A percentile compares a stretch with the other conserved stretches of the same genome.
phyloP scores from a whole-genome alignment of 257 asterid species.

The Misopates orontium region DNA sequence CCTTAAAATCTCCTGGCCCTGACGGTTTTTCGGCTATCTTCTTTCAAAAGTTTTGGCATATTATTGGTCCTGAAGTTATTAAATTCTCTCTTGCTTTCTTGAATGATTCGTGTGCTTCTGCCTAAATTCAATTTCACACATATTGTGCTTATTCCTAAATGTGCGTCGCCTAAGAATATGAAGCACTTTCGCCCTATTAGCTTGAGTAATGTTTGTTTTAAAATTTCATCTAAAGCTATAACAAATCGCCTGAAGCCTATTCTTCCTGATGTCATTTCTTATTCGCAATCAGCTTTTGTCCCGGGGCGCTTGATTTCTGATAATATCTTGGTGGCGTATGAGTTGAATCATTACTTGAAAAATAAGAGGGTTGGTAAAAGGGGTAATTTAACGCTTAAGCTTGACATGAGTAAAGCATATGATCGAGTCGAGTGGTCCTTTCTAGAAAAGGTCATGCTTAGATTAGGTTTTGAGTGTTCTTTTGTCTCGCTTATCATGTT shows the following conservation, averaged over 20 bases:
- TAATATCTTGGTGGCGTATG: background rate
- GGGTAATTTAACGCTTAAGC: background rate
- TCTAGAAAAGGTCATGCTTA: background rate
- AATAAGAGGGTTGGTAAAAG: background rate
- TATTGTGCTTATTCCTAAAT: background rate
- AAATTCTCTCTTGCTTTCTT: background rate
- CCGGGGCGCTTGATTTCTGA: background rate
- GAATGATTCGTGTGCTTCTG: background rate
- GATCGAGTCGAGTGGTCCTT: background rate
- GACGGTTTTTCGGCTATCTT: background rate
- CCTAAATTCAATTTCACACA: background rate
- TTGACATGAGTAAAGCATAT: background rate
- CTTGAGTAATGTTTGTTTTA: constrained; percentile 18
- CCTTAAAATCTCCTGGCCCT: background rate
- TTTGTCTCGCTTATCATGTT: background rate
- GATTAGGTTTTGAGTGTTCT: background rate
- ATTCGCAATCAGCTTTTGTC: background rate
- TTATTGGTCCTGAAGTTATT: background rate
- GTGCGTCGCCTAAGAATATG: background rate
- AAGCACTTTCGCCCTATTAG: background rate
- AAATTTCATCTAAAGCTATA: background rate
- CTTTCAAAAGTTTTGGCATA: no score
- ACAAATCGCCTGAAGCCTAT: background rate
- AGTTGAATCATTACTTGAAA: background rate
- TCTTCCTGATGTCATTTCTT: background rate